Evolutionary conservation across 2,329 filamentous ascomycete species (phyloP).

Genomic region (Allantophomopsis cytisporea): DNA sequence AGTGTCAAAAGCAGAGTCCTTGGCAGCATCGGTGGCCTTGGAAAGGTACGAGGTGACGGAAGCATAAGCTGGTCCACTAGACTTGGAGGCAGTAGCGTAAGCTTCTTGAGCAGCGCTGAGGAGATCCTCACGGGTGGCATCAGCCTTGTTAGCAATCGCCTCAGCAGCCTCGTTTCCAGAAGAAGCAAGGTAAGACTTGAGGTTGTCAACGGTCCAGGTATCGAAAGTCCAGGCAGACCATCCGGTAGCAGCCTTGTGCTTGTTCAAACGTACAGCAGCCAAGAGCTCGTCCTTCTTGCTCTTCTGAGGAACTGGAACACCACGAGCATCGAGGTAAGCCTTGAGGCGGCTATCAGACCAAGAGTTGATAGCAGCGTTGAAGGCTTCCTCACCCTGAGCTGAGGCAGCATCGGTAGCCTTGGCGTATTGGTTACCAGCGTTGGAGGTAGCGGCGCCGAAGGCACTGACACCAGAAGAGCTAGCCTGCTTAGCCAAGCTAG

Average conservation of each 20-base stretch:
- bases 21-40: constrained; percentile 49
- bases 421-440: constrained; percentile 63
- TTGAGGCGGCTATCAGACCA: constrained; percentile 74
- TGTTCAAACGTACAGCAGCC: constrained; percentile 59
- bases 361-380: constrained; percentile 42
- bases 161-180: constrained; percentile 40
- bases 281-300: constrained; percentile 62
- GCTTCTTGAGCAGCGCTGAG: constrained; percentile 48
- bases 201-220: constrained; percentile 57
- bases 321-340: constrained; percentile 64
- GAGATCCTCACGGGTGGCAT: constrained; percentile 60
- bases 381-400: constrained; percentile 49
- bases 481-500: constrained; percentile 11
- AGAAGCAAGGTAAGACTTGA: constrained; percentile 44
- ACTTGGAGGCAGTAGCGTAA: constrained; percentile 43
- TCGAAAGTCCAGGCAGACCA: constrained; percentile 71
- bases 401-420: constrained; percentile 59
- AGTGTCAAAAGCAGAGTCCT: constrained; percentile 53
- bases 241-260: constrained; percentile 53
- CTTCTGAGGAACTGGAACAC: constrained; percentile 59
- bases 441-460: constrained; percentile 58
- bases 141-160: constrained; percentile 46
- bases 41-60: constrained; percentile 60
- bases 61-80: constrained; percentile 44
- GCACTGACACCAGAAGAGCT: constrained; percentile 38